Evolutionary conservation across 2,329 filamentous ascomycete species (phyloP).

Genomic region (Botrytis fragariae): DNA sequence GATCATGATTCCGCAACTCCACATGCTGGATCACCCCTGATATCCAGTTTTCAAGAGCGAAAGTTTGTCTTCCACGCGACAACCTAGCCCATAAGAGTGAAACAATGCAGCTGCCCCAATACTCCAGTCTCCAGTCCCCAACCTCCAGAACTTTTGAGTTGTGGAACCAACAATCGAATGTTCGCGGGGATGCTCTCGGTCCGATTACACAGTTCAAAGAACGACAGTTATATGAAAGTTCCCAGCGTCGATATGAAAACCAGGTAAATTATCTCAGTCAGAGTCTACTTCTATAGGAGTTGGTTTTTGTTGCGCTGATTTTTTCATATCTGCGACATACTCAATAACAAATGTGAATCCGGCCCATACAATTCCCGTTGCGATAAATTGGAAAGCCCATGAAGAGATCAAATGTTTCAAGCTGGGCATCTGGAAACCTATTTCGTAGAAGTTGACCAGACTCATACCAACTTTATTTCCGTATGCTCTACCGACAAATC

Average conservation of each 20-base stretch:
- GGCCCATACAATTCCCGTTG: constrained; percentile 30
- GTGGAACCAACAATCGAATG: background rate
- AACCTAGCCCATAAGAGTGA: background rate
- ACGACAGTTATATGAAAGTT: background rate
- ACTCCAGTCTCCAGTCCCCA: constrained; percentile 5
- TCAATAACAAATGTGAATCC: constrained; percentile 32
- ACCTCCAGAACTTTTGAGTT: constrained; percentile 6
- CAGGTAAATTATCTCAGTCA: background rate
- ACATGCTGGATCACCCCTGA: background rate
- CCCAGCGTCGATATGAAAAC: background rate
- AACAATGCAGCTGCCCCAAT: background rate
- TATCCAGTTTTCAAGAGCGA: background rate
- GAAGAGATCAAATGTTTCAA: constrained; percentile 30
- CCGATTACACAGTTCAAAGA: constrained; percentile 2
- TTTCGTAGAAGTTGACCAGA: constrained; percentile 27
- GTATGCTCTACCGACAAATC: constrained; percentile 34
- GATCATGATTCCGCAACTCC: background rate
- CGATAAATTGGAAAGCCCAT: constrained; percentile 29
- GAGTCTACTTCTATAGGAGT: background rate
- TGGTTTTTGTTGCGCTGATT: background rate
- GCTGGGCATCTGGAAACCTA: constrained; percentile 22
- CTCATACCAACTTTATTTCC: constrained; percentile 26
- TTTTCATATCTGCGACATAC: constrained; percentile 20
- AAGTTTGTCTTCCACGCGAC: background rate
- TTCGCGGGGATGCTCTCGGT: constrained; percentile 10